Evolutionary conservation across 345 rosid species (phyloP).

Genomic region (Pugionium dolabratum): DNA sequence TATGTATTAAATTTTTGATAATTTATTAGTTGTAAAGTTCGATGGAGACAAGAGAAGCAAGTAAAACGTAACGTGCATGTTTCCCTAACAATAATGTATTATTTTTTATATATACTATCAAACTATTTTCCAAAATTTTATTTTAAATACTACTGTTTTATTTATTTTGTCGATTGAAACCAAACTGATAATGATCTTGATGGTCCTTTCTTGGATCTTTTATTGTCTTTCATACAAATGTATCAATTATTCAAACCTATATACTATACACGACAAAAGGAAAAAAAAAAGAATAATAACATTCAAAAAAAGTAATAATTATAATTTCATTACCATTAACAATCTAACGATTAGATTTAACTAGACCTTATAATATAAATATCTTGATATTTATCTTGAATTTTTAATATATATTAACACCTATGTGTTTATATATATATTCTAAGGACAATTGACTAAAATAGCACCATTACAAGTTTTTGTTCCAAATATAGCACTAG

Average conservation of each 20-base stretch:
- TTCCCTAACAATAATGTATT: constrained; percentile 1
- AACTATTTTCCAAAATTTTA: constrained; percentile 15
- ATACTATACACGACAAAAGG: background rate
- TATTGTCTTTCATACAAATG: constrained; percentile 20
- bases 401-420: no score
- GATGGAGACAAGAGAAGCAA: constrained; percentile 40
- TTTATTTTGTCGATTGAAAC: constrained; percentile 10
- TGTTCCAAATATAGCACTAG: no score
- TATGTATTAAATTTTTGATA: constrained; percentile 6
- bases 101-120: background rate
- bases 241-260: constrained; percentile 13
- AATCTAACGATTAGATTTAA: no score
- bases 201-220: constrained; percentile 34
- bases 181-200: constrained; percentile 39
- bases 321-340: no score
- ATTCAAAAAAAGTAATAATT: no score
- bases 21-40: constrained; percentile 32
- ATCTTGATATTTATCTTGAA: no score
- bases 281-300: background rate
- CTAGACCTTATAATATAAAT: no score
- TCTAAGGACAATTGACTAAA: no score
- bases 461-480: no score
- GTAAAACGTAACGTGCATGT: constrained; percentile 41
- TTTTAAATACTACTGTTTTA: no score
- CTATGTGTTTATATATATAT: no score